Evolutionary conservation across 2,329 filamentous ascomycete genomes (phyloP), one percentile per base, ranked within the genome.

Genomic region (Aspergillus sp.): DNA sequence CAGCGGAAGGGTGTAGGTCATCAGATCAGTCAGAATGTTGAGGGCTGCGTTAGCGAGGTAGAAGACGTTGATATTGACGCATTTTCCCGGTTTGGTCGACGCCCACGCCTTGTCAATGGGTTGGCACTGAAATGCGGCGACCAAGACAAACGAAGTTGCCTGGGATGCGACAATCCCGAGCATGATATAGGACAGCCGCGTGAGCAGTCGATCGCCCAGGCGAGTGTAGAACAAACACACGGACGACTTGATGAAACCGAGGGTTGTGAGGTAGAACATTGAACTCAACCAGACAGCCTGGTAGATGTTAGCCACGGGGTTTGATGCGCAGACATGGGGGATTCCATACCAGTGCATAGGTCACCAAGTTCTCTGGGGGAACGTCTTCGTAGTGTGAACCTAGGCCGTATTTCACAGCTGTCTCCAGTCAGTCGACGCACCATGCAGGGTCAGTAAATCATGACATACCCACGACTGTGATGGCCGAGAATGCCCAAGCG

Each of bases 1-100:
- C 43, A 83, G 75, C 1, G 81, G 81, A 3, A 84, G 67, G 0
- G 78, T 62, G 32, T 81, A 79, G n/a, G 80, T 76, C 10, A 80
- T 62, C 41, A 86, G 76, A 64, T 87, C 82, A 5, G 82, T 84
- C 41, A 79, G 61, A 44, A 84, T 84, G 65, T 86, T 86, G 56
- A 84, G 76, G 23, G 81, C 78, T 2, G 83, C 82, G 32, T 83
- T 75, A 32, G 76, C 75, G 25, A 81, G 73, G 23, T 83, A 74
- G 47, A 82, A 79, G 0, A 71, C 69, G 2, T 78, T 74, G 55
- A 85, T 70, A 49, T 72, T 65, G 49, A 82, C 67, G 52, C 79
- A 82, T n/a, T 63, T 53, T 56, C 76, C 54, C 0, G 65, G 38
- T 5, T 68, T 58, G 14, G 58, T 58, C n/a, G 60, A 58, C 31